phyloP scores from a whole-genome alignment of 202 grass and related monocot genomes.

The Setaria viridis region DNA sequence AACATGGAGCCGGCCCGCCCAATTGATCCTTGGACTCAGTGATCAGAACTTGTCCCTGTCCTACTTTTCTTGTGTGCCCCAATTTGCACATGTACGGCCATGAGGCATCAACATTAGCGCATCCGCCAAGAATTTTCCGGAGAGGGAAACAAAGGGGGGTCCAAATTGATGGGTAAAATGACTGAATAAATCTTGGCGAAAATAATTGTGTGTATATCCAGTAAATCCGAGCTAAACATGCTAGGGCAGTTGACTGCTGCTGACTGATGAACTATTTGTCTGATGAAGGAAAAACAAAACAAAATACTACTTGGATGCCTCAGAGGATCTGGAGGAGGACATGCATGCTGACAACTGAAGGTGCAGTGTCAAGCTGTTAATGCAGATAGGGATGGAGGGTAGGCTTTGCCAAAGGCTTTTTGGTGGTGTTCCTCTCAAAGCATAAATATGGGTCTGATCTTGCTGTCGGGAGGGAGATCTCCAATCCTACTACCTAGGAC shows the following conservation, averaged over 20 bases:
- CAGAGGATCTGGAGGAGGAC: conserved; percentile 25
- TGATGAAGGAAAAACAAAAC: background rate
- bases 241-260: background rate
- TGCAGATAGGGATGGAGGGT: conserved; percentile 59
- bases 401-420: conserved; percentile 62
- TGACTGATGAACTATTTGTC: background rate
- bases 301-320: background rate
- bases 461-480: conserved; percentile 62
- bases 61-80: conserved; percentile 44
- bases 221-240: background rate
- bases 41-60: conserved; percentile 49
- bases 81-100: conserved; percentile 41
- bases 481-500: conserved; percentile 56
- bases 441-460: conserved; percentile 61
- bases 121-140: background rate
- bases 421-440: conserved; percentile 52
- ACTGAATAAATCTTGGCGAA: background rate
- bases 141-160: background rate
- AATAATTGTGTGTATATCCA: background rate
- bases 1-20: conserved; percentile 35
- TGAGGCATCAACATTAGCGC: background rate
- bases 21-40: conserved; percentile 45
- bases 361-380: conserved; percentile 49
- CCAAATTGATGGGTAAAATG: background rate
- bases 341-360: conserved; percentile 48